phyloP scores from a whole-genome alignment of 805 yeast genomes.

The Kregervanrija delftensis region DNA sequence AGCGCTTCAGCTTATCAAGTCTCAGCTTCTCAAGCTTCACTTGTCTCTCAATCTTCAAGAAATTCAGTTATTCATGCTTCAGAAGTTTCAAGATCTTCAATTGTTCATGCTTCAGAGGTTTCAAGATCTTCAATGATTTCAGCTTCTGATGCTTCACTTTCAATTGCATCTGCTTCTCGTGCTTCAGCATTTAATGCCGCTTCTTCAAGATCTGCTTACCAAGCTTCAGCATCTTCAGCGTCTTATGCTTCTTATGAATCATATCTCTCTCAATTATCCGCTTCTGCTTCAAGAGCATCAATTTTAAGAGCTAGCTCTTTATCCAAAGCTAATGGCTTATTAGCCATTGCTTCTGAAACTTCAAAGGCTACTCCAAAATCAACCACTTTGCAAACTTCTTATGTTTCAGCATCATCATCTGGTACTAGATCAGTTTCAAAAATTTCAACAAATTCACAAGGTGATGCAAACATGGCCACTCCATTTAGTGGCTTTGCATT shows the following conservation, averaged over 20 bases:
- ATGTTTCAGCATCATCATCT: conserved; percentile 25
- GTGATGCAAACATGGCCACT: conserved; percentile 22
- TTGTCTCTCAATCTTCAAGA: conserved; percentile 15
- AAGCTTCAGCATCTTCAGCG: not conserved
- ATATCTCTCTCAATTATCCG: not conserved
- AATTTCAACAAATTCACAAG: conserved; percentile 10
- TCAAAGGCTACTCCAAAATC: conserved; percentile 7
- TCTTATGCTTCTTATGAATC: conserved; percentile 1
- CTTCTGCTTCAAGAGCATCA: not conserved
- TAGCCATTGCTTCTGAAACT: conserved; percentile 35
- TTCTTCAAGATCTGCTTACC: not conserved
- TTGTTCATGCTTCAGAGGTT: conserved; percentile 16
- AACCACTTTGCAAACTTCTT: conserved; percentile 4
- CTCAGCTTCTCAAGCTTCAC: conserved; percentile 17
- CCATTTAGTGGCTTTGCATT: conserved; percentile 27
- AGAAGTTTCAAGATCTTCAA: conserved; percentile 9
- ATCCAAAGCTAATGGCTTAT: conserved; percentile 31
- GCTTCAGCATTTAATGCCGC: conserved; percentile 4
- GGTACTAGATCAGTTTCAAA: conserved; percentile 15
- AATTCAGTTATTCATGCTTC: conserved; percentile 15
- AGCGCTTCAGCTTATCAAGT: conserved; percentile 19
- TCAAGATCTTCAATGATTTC: conserved; percentile 16
- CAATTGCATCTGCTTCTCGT: conserved; percentile 19
- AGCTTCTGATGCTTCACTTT: conserved; percentile 13
- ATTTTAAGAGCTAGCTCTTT: conserved; percentile 14